A percentile compares a stretch with the other conserved stretches of the same genome.
Evolutionary conservation across 306 rosid species (phyloP).

Genomic region (Prunus padus): DNA sequence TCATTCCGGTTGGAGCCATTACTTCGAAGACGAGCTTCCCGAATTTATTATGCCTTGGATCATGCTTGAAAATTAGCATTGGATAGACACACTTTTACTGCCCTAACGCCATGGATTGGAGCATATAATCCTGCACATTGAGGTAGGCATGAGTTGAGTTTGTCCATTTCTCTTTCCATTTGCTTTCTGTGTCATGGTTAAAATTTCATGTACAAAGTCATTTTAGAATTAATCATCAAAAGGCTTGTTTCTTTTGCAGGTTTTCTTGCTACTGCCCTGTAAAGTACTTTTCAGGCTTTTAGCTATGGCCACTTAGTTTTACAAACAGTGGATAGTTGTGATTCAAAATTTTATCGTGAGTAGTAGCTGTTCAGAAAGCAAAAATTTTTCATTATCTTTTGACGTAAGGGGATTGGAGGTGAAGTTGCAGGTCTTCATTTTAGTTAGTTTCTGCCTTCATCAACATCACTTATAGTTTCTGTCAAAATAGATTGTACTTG

Average conservation of each 20-base stretch:
- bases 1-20: conserved; percentile 84
- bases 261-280: conserved; percentile 21
- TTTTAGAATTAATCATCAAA: not conserved
- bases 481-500: conserved; percentile 18
- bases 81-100: conserved; percentile 23
- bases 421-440: conserved; percentile 45
- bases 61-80: conserved; percentile 36
- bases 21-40: conserved; percentile 71
- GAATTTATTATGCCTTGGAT: conserved; percentile 65
- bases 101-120: conserved; percentile 29
- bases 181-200: not conserved
- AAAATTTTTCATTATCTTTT: not conserved
- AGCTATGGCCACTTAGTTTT: conserved; percentile 12
- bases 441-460: conserved; percentile 47
- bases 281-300: conserved; percentile 17
- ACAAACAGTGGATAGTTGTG: conserved; percentile 14
- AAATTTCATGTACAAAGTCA: not conserved
- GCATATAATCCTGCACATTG: conserved; percentile 23
- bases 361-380: conserved; percentile 17
- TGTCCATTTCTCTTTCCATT: not conserved
- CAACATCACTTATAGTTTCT: conserved; percentile 14
- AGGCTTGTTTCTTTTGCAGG: conserved; percentile 38
- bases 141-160: conserved; percentile 36
- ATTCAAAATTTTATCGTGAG: conserved; percentile 3
- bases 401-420: conserved; percentile 30